Conservation (phyloP, 148 eudicot genomes). For the Vaccinium darrowii region DNA sequence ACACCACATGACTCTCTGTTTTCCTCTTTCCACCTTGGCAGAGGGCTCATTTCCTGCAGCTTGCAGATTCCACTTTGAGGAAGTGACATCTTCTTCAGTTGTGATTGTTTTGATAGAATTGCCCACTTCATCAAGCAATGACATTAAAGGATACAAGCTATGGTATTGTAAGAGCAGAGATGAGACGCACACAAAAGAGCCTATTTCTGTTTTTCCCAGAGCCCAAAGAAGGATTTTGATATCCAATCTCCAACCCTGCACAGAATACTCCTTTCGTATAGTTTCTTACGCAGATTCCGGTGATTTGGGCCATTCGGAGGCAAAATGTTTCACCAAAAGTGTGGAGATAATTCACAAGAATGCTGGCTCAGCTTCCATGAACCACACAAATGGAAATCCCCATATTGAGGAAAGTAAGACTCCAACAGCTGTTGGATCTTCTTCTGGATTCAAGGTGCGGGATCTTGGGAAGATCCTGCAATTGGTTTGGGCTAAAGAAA, state of each 20-base stretch:
- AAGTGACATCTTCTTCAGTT: conserved; percentile 74
- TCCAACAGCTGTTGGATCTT: conserved; percentile 33
- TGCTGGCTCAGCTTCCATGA: conserved; percentile 20
- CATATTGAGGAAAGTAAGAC: conserved; percentile 36
- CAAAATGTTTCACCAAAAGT: conserved; percentile 75
- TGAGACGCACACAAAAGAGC: conserved; percentile 54
- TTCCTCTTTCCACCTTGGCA: conserved; percentile 39
- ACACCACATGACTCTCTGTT: conserved; percentile 2
- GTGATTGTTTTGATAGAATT: conserved; percentile 62
- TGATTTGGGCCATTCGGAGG: conserved; percentile 89
- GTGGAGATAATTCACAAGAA: conserved; percentile 49
- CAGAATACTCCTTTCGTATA: conserved; percentile 76
- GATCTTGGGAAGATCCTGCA: conserved; percentile 67
- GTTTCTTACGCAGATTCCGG: conserved; percentile 64
- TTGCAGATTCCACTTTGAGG: conserved; percentile 83
- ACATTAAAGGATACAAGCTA: conserved; percentile 76
- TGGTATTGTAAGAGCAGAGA: conserved; percentile 72
- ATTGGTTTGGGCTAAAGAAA: conserved; percentile 58
- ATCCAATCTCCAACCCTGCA: conserved; percentile 69
- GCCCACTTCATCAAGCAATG: conserved; percentile 35
- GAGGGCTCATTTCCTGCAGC: conserved; percentile 88
- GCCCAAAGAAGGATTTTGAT: conserved; percentile 57
- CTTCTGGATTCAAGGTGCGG: conserved; percentile 69
- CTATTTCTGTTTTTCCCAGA: conserved; percentile 54
- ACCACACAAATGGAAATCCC: conserved; percentile 33